Percentiles rank a stretch among this genome's conserved stretches.
phyloP scores from a whole-genome alignment of 495 filamentous ascomycete genomes.

The Letharia columbiana region DNA sequence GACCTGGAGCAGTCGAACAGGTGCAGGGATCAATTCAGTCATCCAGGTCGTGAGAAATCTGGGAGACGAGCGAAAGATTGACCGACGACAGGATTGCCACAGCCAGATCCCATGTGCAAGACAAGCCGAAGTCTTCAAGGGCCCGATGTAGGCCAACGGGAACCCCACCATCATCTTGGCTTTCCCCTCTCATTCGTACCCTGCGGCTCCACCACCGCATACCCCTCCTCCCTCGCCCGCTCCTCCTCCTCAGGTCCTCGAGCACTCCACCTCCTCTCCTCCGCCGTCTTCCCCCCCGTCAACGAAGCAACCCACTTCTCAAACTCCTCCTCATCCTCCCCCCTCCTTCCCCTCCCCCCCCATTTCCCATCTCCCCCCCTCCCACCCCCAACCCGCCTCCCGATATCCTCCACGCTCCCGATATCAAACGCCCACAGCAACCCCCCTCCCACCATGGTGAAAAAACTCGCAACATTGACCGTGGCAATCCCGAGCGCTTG shows the following conservation, averaged over 20 bases:
- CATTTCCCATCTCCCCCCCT: slow-evolving; percentile 39
- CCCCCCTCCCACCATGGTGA: slow-evolving; percentile 60
- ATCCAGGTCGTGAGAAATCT: background rate
- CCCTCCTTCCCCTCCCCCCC: slow-evolving; percentile 40
- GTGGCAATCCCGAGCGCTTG: slow-evolving; percentile 79
- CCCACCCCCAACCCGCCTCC: slow-evolving; percentile 42
- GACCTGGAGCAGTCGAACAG: background rate
- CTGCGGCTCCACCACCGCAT: background rate
- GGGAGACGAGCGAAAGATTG: background rate
- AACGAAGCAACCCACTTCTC: slow-evolving; percentile 62
- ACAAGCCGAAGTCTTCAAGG: background rate
- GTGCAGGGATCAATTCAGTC: background rate
- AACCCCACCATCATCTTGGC: slow-evolving; percentile 7
- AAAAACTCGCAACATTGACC: slow-evolving; percentile 62
- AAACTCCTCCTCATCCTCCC: slow-evolving; percentile 55
- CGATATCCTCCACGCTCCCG: slow-evolving; percentile 59
- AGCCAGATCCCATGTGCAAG: background rate
- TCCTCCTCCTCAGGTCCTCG: slow-evolving; percentile 11
- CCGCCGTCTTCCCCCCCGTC: slow-evolving; percentile 46
- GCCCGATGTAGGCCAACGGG: background rate
- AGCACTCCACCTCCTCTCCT: slow-evolving; percentile 25
- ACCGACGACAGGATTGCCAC: background rate
- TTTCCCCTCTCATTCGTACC: slow-evolving; percentile 4
- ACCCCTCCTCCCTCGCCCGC: slow-evolving; percentile 9
- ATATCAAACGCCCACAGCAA: slow-evolving; percentile 63